Conservation (phyloP, 352 stramenopile species). For the Globisporangium perplexum region DNA sequence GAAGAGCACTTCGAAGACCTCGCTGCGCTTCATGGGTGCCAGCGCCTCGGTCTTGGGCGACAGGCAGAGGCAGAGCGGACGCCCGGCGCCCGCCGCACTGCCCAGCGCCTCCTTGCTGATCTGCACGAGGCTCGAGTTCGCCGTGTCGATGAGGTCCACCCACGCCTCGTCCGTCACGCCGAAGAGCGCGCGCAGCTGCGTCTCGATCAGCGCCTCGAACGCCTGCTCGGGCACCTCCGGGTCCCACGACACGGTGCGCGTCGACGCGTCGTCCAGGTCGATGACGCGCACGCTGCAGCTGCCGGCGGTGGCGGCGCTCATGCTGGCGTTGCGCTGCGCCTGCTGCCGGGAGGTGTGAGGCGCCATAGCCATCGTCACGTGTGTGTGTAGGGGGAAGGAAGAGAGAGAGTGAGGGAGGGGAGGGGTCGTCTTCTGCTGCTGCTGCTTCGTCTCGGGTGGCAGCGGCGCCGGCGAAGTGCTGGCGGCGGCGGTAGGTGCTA, state of each 20-base stretch:
- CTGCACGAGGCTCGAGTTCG: conserved; percentile 76
- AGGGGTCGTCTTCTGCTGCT: too few species aligned
- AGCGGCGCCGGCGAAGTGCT: too few species aligned
- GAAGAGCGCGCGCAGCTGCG: conserved; percentile 67
- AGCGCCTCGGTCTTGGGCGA: conserved; percentile 82
- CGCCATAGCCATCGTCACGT: neutral
- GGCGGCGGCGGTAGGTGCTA: too few species aligned
- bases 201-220: conserved; percentile 76
- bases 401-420: neutral
- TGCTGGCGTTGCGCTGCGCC: neutral
- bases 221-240: conserved; percentile 73
- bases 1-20: conserved; percentile 81
- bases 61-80: conserved; percentile 74
- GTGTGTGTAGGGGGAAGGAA: neutral
- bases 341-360: neutral
- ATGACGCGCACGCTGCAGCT: conserved; percentile 71
- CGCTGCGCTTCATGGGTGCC: conserved; percentile 68
- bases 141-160: conserved; percentile 82
- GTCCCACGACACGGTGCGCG: conserved; percentile 73
- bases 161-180: conserved; percentile 80
- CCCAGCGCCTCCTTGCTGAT: conserved; percentile 75
- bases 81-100: conserved; percentile 28
- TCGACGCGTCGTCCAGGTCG: conserved; percentile 79
- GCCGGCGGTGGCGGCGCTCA: conserved; percentile 1
- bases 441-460: too few species aligned